These are phyloP conservation scores for Artemisia tridentata DNA, from an alignment of 129 eudicot species.

Conservation along the genomic window DNA sequence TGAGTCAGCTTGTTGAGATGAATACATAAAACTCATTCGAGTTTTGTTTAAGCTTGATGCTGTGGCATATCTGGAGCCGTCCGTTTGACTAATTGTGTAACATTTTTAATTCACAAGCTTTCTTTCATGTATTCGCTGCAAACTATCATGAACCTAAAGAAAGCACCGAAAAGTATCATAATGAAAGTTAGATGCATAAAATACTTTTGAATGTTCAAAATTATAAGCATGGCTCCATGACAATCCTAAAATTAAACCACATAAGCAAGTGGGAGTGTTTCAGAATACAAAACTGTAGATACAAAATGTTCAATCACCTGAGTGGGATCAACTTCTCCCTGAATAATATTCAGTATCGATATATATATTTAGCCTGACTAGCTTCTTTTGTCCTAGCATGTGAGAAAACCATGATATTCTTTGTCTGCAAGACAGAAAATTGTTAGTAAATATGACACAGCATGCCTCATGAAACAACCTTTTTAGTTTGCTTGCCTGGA, in stretches of 20 bases:
- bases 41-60: too few relatives aligned
- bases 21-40: too few relatives aligned
- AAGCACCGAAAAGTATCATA: slow-evolving; percentile 20
- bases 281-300: not conserved
- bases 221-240: too few relatives aligned
- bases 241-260: not conserved
- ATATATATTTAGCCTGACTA: slow-evolving; percentile 95
- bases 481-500: slow-evolving; percentile 63
- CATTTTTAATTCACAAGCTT: slow-evolving; percentile 97
- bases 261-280: not conserved
- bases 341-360: slow-evolving; percentile 90
- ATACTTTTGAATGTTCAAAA: not conserved
- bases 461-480: slow-evolving; percentile 1
- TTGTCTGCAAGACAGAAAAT: slow-evolving; percentile 63
- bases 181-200: not conserved
- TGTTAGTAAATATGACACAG: slow-evolving; percentile 28
- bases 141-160: slow-evolving; percentile 88
- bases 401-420: slow-evolving; percentile 97
- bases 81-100: too few relatives aligned
- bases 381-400: slow-evolving; percentile 95
- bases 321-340: slow-evolving; percentile 99
- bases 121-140: slow-evolving; percentile 92
- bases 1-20: too few relatives aligned
- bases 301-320: slow-evolving; percentile 46
- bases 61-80: too few relatives aligned